Evolutionary conservation across 208 protist genomes (phyloP), one percentile per base, ranked within the genome.

Genomic region (Trichomonas vaginalis): DNA sequence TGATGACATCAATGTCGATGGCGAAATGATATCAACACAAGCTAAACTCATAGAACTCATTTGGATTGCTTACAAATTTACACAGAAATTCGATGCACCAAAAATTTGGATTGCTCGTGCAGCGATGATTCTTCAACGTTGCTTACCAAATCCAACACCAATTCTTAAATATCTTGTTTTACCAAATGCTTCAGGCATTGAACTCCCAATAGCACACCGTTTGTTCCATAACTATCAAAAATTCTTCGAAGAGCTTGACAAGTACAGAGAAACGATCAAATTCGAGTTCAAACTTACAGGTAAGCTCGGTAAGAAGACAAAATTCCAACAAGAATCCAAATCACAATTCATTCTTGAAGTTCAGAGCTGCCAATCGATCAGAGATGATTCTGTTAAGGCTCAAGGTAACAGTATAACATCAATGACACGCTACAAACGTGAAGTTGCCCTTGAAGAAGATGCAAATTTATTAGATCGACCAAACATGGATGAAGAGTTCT

Each of bases 291-390:
- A 92, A 2, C n/a, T 92, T 40, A 92, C 45, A 10, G 86, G 86
- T 47, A 56, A 35, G 9, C 40, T 92, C 9, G 86, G 86, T 27
- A 92, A 92, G 86, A 92, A 92, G 35, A 92, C 86, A 0, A 92
- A 92, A 92, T 92, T 92, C 45, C 86, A 92, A 32, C 86, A 92
- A 47, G 86, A 92, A 51, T 92, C 86, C 3, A 92, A 92, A 51
- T 42, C 86, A 32, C 86, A 92, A 92, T 51, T 92, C 0, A 92
- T 42, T 45, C 15, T 92, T 4, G 45, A 48, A 39, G 45, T 92
- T 51, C 9, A 8, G n/a, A 92, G 45, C 45, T 92, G n/a, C 8
- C 14, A 42, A 15, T 51, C 23, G 1, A 48, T 49, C 32, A 6
- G 86, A 8, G 86, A 92, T n/a, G 37, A 45, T 17, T 35, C 3